Evolutionary conservation across 768 basidiomycete genomes (phyloP).

Genomic region (Leccinellum albellum): DNA sequence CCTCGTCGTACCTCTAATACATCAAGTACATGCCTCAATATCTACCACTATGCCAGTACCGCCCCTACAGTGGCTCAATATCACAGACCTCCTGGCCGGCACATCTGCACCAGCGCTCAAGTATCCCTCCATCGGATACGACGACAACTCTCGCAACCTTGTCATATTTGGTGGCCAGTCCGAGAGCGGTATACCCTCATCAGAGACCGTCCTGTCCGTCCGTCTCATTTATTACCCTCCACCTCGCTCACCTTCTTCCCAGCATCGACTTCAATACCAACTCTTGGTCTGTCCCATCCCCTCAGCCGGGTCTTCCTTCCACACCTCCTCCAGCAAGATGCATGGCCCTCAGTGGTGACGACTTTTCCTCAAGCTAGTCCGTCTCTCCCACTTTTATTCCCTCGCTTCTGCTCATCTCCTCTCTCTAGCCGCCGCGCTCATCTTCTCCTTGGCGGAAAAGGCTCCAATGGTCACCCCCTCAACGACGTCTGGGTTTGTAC

Average conservation of each 20-base stretch:
- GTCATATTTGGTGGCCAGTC: conserved; percentile 79
- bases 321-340: conserved; percentile 58
- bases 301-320: conserved; percentile 46
- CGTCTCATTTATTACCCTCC: background rate
- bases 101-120: conserved; percentile 57
- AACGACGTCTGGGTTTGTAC: conserved; percentile 70
- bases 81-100: conserved; percentile 54
- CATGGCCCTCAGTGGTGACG: conserved; percentile 59
- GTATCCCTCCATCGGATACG: conserved; percentile 65
- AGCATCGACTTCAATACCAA: conserved; percentile 63
- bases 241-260: conserved; percentile 3
- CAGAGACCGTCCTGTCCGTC: conserved; percentile 65
- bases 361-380: conserved; percentile 81
- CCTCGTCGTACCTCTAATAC: too few species aligned
- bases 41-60: conserved; percentile 47
- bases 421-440: conserved; percentile 63
- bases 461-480: conserved; percentile 47
- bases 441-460: conserved; percentile 70
- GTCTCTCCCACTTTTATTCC: conserved; percentile 28
- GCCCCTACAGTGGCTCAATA: conserved; percentile 61
- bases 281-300: conserved; percentile 55
- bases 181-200: conserved; percentile 55
- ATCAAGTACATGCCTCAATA: too few species aligned
- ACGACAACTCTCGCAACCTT: conserved; percentile 47
- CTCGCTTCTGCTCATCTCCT: conserved; percentile 15